These are phyloP conservation scores for Suhomyces terraborum DNA, from an alignment of 1,139 yeast species.

Conservation along the genomic window DNA sequence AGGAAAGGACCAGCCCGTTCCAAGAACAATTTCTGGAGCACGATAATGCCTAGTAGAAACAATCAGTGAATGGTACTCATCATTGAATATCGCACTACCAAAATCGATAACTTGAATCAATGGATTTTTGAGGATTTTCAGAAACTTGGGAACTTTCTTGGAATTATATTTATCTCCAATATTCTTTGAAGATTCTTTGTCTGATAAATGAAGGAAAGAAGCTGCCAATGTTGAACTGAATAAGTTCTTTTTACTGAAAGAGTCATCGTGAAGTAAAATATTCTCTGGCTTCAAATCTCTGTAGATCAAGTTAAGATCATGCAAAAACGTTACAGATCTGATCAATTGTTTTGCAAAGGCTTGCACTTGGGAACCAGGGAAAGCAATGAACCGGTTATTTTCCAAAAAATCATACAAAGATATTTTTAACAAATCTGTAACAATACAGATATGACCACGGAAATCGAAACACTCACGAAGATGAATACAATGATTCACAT, in stretches of 20 bases:
- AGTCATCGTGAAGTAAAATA: constrained; percentile 69
- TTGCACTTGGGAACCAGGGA: constrained; percentile 87
- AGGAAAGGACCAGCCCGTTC: constrained; percentile 88
- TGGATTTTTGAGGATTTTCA: constrained; percentile 69
- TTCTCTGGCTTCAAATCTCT: constrained; percentile 97
- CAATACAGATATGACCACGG: constrained; percentile 90
- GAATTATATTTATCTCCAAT: constrained; percentile 9
- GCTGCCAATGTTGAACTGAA: constrained; percentile 38
- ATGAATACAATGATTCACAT: constrained; percentile 72
- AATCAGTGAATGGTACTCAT: constrained; percentile 89
- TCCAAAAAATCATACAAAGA: constrained; percentile 89
- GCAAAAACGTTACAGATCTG: constrained; percentile 84
- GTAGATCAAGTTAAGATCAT: constrained; percentile 86
- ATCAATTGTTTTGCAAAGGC: constrained; percentile 84
- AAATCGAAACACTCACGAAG: constrained; percentile 89
- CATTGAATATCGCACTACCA: constrained; percentile 92
- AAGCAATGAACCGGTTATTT: constrained; percentile 66
- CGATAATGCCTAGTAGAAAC: constrained; percentile 96
- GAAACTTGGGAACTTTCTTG: constrained; percentile 38
- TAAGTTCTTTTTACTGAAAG: constrained; percentile 39
- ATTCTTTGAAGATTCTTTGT: constrained; percentile 14
- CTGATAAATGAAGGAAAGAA: constrained; percentile 31
- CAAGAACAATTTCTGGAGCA: constrained; percentile 94
- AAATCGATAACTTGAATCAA: constrained; percentile 89
- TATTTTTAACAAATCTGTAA: constrained; percentile 82